Evolutionary conservation across 129 eudicot species (phyloP), one percentile per base, ranked within the genome.

Genomic region (Tagetes erecta): DNA sequence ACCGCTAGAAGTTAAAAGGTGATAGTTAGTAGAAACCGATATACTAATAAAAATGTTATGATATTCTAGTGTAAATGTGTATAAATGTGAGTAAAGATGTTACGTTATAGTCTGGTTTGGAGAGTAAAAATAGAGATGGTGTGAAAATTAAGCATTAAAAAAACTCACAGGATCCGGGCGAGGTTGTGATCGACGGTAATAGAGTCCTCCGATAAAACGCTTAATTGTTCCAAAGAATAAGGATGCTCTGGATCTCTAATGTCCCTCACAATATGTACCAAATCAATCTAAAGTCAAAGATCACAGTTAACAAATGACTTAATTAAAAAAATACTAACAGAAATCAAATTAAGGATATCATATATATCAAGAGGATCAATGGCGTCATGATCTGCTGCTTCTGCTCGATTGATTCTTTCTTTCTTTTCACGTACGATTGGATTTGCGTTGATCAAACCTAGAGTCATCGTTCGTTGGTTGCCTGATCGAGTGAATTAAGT

Each of bases 211-310:
- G 97, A 92, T 13, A 92, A 85, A 79, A 92, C 92, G 71, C 87
- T 86, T 7, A 88, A 87, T 87, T 92, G 97, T 78, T 91, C 97
- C 71, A 91, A 49, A 6, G 97, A 88, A 73, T 91, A 91, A 3
- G 97, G 97, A 70, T 91, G 97, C 86, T 92, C 97, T 40, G 97
- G 97, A 83, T 92, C 97, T 65, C 96, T 84, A 73, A 92, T 86
- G 77, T 92, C 93, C 67, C 84, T 85, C 86, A 92, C 92, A 66
- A 75, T 79, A 76, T 88, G 64, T 92, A 68, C 1, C 11, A 1
- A 1, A 44, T 72, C 80, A 5, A 78, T 76, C 80, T 49, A 69
- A 50, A 72, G 87, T 88, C 85, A 91, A 85, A 72, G 96, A 87
- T 77, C 82, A 75, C 89, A 75, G 0, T 20, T 20, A 20, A 20